Evolutionary conservation across 371 early-diverging fungal genomes (phyloP).

Genomic region (Lichtheimia corymbifera): DNA sequence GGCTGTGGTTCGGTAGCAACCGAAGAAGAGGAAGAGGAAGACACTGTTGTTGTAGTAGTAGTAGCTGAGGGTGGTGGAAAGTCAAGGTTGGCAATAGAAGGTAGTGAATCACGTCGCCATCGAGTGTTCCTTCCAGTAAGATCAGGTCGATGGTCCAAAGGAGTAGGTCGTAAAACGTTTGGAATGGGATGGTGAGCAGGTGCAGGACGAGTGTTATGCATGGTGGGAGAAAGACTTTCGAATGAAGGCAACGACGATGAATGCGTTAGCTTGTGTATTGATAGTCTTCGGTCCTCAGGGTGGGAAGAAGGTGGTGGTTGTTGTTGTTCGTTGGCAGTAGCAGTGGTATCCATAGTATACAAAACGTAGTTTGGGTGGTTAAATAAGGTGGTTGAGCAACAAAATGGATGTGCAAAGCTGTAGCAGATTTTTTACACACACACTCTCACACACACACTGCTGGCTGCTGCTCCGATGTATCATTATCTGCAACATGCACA

Average conservation of each 20-base stretch:
- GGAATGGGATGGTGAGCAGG: no score
- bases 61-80: not conserved
- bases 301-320: not conserved
- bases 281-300: not conserved
- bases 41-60: no score
- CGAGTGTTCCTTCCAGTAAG: not conserved
- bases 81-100: constrained; percentile 35
- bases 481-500: no score
- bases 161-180: not conserved
- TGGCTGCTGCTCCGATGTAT: no score
- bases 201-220: no score
- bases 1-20: no score
- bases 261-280: not conserved
- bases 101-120: constrained; percentile 40
- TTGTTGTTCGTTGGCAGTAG: constrained; percentile 29
- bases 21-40: no score
- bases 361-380: constrained; percentile 92
- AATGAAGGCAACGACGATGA: not conserved
- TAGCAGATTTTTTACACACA: no score
- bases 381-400: constrained; percentile 72
- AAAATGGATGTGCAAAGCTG: constrained; percentile 16
- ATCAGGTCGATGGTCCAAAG: constrained; percentile 1
- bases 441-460: no score
- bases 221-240: no score
- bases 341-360: constrained; percentile 75